Evolutionary conservation across 768 basidiomycete genomes (phyloP).

Genomic region (Dioszegia aurantiaca): DNA sequence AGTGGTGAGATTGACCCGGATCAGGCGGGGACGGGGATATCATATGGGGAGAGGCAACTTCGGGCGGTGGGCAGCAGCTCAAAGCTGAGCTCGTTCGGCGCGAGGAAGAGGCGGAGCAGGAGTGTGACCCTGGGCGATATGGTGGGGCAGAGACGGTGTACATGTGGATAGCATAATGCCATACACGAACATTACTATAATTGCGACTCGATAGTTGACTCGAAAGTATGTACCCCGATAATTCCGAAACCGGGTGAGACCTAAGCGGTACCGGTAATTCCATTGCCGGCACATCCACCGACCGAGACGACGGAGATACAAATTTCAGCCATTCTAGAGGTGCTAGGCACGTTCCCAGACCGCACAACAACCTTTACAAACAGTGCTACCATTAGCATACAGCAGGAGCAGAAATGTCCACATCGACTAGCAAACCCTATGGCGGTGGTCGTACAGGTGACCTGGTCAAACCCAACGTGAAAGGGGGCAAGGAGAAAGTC

Average conservation of each 20-base stretch:
- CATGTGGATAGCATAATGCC: conserved; percentile 23
- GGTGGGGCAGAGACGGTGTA: conserved; percentile 45
- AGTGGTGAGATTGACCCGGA: conserved; percentile 88
- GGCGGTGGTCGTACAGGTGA: conserved; percentile 43
- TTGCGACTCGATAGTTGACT: too few relatives aligned
- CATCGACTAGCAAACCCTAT: conserved; percentile 36
- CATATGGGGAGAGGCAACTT: conserved; percentile 90
- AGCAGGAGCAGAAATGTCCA: too few relatives aligned
- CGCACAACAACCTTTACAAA: background rate
- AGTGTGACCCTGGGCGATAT: conserved; percentile 48
- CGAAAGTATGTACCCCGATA: background rate
- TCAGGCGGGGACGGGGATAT: conserved; percentile 89
- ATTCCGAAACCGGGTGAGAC: background rate
- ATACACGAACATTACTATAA: background rate
- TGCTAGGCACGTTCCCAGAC: too few relatives aligned
- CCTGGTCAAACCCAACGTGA: conserved; percentile 21
- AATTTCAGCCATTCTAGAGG: background rate
- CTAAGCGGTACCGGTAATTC: background rate
- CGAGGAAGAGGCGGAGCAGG: conserved; percentile 26
- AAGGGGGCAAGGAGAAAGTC: conserved; percentile 50
- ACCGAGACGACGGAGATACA: background rate
- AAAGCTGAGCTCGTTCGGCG: conserved; percentile 66
- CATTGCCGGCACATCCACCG: conserved; percentile 1
- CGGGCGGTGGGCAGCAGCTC: conserved; percentile 88
- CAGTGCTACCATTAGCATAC: background rate